Base-by-base conservation (phyloP, 2,329 filamentous ascomycete genomes). In the Colletotrichum ledebouriae region DNA sequence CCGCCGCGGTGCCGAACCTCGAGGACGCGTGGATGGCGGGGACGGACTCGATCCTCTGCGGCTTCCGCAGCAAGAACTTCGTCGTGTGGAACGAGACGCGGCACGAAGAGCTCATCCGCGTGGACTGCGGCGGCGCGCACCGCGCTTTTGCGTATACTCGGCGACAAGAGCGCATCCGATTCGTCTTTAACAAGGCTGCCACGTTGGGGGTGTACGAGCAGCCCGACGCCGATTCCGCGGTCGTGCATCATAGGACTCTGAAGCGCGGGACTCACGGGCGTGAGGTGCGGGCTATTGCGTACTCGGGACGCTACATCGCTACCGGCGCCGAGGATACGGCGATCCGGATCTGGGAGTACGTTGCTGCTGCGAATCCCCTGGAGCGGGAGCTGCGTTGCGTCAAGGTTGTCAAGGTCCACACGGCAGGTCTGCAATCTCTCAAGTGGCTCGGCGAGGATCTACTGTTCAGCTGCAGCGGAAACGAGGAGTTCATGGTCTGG, bases 401-500 rank as follows among this genome's bases (percentile, higher is more conserved):
- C 22, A 86, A 89, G 10, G 89, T 90, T 0, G 78, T 97, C 20
- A 90, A 93, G 71, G 88, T 88, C 62, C 96, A 99, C 76, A 91
- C 89, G 2, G 91, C 94, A 0, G 96, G 95, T 0, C 88, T 98
- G 7, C 95, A 98, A 77, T 86, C 90, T 70, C 82, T 97, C 1
- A 86, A 86, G 68, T 98, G 94, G 93, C 89, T 92, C 2, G 60
- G 61, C 5, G 46, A 66, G 10, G 57, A 83, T 1, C 92, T 91
- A 73, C 86, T 99, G 2, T 92, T 98, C 76, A 97, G 93, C 71
- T 94, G 93, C 73, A 94, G 89, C 6, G 96, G 94, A 0, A 90
- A 89, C 69, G 95, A 98, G 77, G 95, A 99, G 78, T 91, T 98
- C 71, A 95, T 91, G 73, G 86, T 94, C 11, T 99, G 96, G 95